A percentile compares a stretch with the other conserved stretches of the same genome.
These are phyloP conservation scores for Asclepias syriaca DNA, from an alignment of 257 asterid species.

Conservation along the genomic window DNA sequence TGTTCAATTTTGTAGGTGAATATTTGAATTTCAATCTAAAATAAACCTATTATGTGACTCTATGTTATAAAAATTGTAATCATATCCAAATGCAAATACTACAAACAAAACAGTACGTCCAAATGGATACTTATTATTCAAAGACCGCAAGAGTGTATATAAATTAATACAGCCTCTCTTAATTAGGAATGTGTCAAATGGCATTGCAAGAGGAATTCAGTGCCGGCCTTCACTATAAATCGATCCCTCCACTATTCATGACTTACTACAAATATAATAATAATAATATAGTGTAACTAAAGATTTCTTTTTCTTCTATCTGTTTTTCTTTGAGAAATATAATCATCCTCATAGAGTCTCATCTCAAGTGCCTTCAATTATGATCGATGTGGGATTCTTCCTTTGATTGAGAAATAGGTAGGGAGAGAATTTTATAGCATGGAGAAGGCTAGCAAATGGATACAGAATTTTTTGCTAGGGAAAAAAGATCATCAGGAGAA, in stretches of 20 bases:
- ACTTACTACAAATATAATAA: not conserved
- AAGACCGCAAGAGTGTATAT: too few relatives aligned
- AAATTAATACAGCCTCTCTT: not conserved
- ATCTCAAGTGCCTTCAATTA: not conserved
- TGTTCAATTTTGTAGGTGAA: too few relatives aligned
- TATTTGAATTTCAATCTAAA: too few relatives aligned
- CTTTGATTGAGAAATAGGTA: not conserved
- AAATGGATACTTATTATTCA: too few relatives aligned
- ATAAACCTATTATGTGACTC: too few relatives aligned
- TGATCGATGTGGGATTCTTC: not conserved
- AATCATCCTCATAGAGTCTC: not conserved
- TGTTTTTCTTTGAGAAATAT: not conserved
- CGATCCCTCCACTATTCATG: not conserved
- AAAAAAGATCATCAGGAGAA: slow-evolving; percentile 26
- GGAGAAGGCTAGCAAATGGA: slow-evolving; percentile 78
- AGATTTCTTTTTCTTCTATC: too few relatives aligned
- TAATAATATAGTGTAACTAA: too few relatives aligned
- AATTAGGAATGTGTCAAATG: slow-evolving; percentile 46
- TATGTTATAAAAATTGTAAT: too few relatives aligned
- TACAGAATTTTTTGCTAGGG: slow-evolving; percentile 57
- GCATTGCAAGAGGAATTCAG: slow-evolving; percentile 32
- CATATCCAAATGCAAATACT: too few relatives aligned
- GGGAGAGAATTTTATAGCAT: slow-evolving; percentile 19
- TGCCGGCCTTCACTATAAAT: slow-evolving; percentile 45
- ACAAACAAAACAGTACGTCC: too few relatives aligned